Percentiles rank a stretch among this genome's conserved stretches.
phyloP scores from a whole-genome alignment of 2,329 filamentous ascomycete genomes.

The Phialophora verrucosa region DNA sequence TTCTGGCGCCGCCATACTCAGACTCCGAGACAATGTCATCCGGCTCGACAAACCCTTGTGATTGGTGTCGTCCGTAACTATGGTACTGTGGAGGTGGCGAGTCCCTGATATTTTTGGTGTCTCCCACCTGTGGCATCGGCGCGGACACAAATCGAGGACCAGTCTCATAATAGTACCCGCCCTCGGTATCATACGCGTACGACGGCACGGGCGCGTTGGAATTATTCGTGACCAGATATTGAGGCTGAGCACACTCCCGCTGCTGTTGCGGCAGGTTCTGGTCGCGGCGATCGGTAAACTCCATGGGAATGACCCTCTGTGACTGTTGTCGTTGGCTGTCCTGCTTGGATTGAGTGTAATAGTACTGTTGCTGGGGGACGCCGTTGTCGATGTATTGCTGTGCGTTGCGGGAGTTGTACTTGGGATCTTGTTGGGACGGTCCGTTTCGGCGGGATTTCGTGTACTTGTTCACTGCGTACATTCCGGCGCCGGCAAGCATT shows the following conservation, averaged over 20 bases:
- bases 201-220: constrained; percentile 15
- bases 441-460: constrained; percentile 10
- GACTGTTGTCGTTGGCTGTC: constrained; percentile 5
- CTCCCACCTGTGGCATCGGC: neutral
- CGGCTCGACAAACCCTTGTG: constrained; percentile 23
- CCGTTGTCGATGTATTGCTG: constrained; percentile 20
- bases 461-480: constrained; percentile 26
- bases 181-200: neutral
- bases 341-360: neutral
- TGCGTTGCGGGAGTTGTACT: constrained; percentile 2
- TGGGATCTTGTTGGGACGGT: constrained; percentile 4
- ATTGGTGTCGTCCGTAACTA: neutral
- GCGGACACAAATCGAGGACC: neutral
- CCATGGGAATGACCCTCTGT: constrained; percentile 12
- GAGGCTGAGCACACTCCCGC: neutral
- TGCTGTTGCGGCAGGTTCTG: neutral
- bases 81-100: neutral
- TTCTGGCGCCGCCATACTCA: too few species aligned
- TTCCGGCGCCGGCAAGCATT: constrained; percentile 24
- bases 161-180: neutral
- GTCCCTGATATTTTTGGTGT: too few species aligned
- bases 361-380: constrained; percentile 1
- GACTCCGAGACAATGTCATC: constrained; percentile 7
- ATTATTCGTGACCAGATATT: constrained; percentile 16
- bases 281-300: constrained; percentile 19